phyloP scores from a whole-genome alignment of 148 eudicot genomes.

The Pouteria glomerata region DNA sequence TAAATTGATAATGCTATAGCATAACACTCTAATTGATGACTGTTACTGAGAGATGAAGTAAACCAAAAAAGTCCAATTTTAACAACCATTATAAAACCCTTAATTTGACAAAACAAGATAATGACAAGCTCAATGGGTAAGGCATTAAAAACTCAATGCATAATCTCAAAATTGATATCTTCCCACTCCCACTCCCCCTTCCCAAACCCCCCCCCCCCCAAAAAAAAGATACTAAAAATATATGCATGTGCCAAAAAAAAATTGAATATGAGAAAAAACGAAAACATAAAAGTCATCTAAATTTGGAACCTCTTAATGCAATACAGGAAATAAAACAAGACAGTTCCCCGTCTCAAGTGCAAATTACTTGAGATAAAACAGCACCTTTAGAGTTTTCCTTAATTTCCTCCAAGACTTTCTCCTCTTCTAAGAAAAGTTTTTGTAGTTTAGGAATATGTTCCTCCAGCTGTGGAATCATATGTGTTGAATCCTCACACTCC shows the following conservation, averaged over 20 bases:
- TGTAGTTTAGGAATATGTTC: slow-evolving; percentile 68
- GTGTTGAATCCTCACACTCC: slow-evolving; percentile 57
- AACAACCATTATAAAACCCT: not conserved
- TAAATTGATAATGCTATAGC: no score
- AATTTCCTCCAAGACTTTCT: slow-evolving; percentile 71
- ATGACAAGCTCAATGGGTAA: not conserved
- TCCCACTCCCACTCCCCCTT: no score
- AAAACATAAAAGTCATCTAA: not conserved
- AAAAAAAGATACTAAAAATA: no score
- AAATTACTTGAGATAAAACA: not conserved
- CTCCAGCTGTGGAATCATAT: slow-evolving; percentile 69
- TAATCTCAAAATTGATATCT: not conserved
- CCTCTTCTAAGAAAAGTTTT: slow-evolving; percentile 62
- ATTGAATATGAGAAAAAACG: no score
- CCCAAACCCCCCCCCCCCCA: not conserved
- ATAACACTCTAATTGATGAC: no score
- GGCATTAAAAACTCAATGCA: not conserved
- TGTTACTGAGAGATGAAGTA: not conserved
- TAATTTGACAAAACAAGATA: not conserved
- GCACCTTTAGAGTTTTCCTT: slow-evolving; percentile 75
- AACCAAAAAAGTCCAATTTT: not conserved
- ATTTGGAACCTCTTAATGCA: not conserved
- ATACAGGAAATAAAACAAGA: not conserved
- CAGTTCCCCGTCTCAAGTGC: not conserved
- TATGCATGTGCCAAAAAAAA: no score